Evolutionary conservation across 2,329 filamentous ascomycete genomes (phyloP).

Genomic region (Phialemonium atrogriseum): DNA sequence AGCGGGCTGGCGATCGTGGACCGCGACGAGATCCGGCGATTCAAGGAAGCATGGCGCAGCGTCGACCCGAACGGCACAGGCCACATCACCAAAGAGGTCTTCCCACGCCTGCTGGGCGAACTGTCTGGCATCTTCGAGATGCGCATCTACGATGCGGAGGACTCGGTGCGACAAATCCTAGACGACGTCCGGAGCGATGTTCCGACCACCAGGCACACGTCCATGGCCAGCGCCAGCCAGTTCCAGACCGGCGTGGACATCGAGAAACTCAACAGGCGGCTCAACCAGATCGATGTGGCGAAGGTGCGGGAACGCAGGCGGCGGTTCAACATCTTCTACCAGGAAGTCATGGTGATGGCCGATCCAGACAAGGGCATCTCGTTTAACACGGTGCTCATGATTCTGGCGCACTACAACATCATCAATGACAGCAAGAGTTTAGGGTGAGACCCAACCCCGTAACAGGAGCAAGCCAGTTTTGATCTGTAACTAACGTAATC

Average conservation of each 20-base stretch:
- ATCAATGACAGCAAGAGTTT: conserved; percentile 97
- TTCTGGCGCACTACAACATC: conserved; percentile 95
- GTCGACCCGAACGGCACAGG: conserved; percentile 88
- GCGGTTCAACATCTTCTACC: conserved; percentile 90
- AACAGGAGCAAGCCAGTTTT: too few species aligned
- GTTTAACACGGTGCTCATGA: conserved; percentile 89
- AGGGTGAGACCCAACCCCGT: too few species aligned
- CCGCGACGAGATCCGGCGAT: conserved; percentile 86
- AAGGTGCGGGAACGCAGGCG: conserved; percentile 68
- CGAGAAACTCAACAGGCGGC: conserved; percentile 61
- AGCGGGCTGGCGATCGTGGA: conserved; percentile 87
- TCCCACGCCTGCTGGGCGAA: conserved; percentile 82
- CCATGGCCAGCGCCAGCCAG: conserved; percentile 43
- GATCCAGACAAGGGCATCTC: conserved; percentile 84
- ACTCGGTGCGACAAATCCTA: conserved; percentile 79
- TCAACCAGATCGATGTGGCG: conserved; percentile 64
- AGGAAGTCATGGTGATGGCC: conserved; percentile 89
- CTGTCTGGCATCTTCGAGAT: conserved; percentile 94
- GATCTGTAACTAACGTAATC: conserved; percentile 17
- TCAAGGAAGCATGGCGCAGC: conserved; percentile 97
- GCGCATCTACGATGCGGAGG: conserved; percentile 88
- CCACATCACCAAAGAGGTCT: conserved; percentile 82
- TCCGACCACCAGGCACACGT: conserved; percentile 43
- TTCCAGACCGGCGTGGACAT: conserved; percentile 60
- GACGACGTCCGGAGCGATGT: conserved; percentile 65